phyloP scores from a whole-genome alignment of 495 filamentous ascomycete genomes.

The Xylaria venustula region DNA sequence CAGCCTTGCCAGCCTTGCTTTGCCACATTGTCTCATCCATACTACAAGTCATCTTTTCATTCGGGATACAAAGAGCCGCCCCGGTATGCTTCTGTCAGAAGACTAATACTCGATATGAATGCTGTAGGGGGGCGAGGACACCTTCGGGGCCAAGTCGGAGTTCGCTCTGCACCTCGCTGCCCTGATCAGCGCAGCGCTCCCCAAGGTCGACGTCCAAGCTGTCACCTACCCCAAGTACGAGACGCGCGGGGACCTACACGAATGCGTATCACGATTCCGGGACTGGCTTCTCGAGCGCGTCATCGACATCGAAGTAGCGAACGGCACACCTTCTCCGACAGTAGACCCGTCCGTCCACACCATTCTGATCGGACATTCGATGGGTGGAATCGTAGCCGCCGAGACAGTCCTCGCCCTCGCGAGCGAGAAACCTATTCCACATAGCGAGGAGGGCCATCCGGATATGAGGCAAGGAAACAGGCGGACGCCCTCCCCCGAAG shows the following conservation, averaged over 20 bases:
- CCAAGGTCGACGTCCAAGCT: conserved; percentile 66
- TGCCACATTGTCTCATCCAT: no score
- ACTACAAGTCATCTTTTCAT: no score
- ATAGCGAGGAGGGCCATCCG: conserved; percentile 14
- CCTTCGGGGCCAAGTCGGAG: conserved; percentile 63
- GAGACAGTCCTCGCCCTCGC: conserved; percentile 73
- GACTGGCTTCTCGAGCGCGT: conserved; percentile 93
- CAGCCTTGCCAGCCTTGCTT: no score
- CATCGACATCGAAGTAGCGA: conserved; percentile 88
- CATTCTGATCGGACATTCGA: conserved; percentile 86
- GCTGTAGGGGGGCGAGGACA: conserved; percentile 78
- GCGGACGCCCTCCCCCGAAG: conserved; percentile 22
- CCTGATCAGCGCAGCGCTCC: conserved; percentile 67
- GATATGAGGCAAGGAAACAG: not conserved
- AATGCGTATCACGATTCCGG: conserved; percentile 76
- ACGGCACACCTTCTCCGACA: conserved; percentile 79
- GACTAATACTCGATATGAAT: conserved; percentile 2
- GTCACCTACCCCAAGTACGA: conserved; percentile 88
- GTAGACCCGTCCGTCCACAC: conserved; percentile 84
- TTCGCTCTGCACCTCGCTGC: conserved; percentile 74
- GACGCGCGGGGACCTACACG: conserved; percentile 80
- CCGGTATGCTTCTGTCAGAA: not conserved
- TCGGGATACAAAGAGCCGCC: no score
- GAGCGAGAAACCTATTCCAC: conserved; percentile 62
- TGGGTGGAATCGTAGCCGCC: conserved; percentile 96